These are phyloP conservation scores for Coemansia sp. DNA, from an alignment of 192 early-diverging fungal species.

Conservation along the genomic window DNA sequence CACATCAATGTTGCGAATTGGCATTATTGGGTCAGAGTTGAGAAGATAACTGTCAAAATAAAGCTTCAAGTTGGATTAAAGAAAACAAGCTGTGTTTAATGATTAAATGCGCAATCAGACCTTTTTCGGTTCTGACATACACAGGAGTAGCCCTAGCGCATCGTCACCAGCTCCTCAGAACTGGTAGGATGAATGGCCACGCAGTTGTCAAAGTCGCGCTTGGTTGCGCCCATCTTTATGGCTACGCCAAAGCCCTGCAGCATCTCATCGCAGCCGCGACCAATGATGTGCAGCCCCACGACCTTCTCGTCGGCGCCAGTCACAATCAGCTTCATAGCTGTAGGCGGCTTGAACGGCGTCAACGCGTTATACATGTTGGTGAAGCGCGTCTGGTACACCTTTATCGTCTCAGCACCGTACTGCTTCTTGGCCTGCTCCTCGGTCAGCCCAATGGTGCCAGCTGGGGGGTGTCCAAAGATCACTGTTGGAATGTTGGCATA, in stretches of 20 bases:
- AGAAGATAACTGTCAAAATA: too few relatives aligned
- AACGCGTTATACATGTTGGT: constrained; percentile 88
- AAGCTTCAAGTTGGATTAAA: too few relatives aligned
- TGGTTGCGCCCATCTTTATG: constrained; percentile 98
- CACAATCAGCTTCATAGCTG: constrained; percentile 90
- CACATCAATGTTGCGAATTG: constrained; percentile 48
- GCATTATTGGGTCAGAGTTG: constrained; percentile 19
- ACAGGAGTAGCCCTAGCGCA: constrained; percentile 21
- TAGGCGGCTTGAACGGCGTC: constrained; percentile 83
- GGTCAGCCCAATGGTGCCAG: constrained; percentile 85
- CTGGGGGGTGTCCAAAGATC: constrained; percentile 90
- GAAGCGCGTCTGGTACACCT: constrained; percentile 85
- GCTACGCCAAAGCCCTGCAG: constrained; percentile 97
- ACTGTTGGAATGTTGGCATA: constrained; percentile 94
- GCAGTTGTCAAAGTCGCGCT: constrained; percentile 91
- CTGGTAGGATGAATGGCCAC: constrained; percentile 98
- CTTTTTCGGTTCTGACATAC: too few relatives aligned
- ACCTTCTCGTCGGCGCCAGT: constrained; percentile 89
- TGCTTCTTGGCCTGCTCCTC: constrained; percentile 73
- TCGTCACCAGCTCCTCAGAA: constrained; percentile 89
- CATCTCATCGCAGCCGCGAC: constrained; percentile 83
- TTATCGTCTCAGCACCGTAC: constrained; percentile 76
- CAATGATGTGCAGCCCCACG: constrained; percentile 92
- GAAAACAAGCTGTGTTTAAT: too few relatives aligned
- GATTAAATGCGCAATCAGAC: too few relatives aligned